These are phyloP conservation scores for Symbiodinium natans DNA, from an alignment of 73 alveolate species.

Conservation along the genomic window DNA sequence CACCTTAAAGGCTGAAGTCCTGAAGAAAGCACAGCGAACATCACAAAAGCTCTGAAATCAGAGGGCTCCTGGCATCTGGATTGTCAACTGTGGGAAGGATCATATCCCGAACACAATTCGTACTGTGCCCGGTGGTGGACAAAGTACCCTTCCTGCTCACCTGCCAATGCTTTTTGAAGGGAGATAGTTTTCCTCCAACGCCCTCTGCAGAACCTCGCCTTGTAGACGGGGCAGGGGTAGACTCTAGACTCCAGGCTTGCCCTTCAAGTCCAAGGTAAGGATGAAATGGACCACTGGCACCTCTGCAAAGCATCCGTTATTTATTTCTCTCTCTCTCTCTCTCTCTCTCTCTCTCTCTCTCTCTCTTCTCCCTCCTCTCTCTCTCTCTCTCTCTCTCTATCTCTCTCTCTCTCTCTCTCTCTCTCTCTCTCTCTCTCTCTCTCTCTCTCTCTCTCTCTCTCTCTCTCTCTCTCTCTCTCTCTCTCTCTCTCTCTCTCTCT, in stretches of 20 bases:
- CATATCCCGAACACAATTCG: conserved; percentile 99
- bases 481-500: too few relatives aligned
- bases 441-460: too few relatives aligned
- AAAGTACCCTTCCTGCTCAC: conserved; percentile 99
- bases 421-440: too few relatives aligned
- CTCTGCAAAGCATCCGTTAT: too few relatives aligned
- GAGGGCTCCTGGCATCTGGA: conserved; percentile 95
- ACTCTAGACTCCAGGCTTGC: conserved; percentile 97
- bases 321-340: too few relatives aligned
- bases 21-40: too few relatives aligned
- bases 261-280: conserved; percentile 96
- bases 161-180: background rate
- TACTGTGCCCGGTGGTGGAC: conserved; percentile 99
- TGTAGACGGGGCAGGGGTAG: conserved; percentile 99
- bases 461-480: too few relatives aligned
- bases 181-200: background rate
- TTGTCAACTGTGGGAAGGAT: conserved; percentile 98
- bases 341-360: too few relatives aligned
- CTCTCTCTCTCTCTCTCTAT: too few relatives aligned
- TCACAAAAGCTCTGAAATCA: background rate
- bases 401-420: too few relatives aligned
- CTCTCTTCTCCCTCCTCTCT: too few relatives aligned
- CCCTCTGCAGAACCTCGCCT: conserved; percentile 90
- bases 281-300: conserved; percentile 99
- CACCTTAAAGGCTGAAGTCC: conserved; percentile 95